Conservation (phyloP, 495 filamentous ascomycete species). For the Penicillium taxi region DNA sequence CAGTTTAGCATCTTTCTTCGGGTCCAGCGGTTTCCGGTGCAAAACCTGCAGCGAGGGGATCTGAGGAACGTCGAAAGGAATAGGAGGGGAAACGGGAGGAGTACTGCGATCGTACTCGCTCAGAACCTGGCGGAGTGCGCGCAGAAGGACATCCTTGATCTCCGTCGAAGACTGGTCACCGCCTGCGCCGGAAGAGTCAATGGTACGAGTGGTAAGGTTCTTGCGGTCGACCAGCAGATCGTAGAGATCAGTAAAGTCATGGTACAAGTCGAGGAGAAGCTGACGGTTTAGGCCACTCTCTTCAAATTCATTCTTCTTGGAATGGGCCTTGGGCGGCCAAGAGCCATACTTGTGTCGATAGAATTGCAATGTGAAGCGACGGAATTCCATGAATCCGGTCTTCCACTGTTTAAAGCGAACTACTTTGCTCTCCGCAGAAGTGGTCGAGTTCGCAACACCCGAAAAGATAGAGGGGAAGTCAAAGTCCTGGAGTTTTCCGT, state of each 20-base stretch:
- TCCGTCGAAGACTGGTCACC: constrained; percentile 24
- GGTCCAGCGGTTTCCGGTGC: constrained; percentile 51
- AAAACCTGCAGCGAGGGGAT: constrained; percentile 60
- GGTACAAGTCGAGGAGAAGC: constrained; percentile 73
- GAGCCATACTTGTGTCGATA: constrained; percentile 80
- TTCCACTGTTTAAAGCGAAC: constrained; percentile 83
- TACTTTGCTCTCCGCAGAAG: constrained; percentile 60
- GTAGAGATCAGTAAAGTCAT: constrained; percentile 79
- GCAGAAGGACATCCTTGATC: constrained; percentile 34
- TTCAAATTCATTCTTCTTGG: constrained; percentile 86
- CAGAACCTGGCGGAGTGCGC: constrained; percentile 64
- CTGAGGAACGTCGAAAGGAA: constrained; percentile 84
- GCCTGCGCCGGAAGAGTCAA: constrained; percentile 29
- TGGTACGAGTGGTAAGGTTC: constrained; percentile 45
- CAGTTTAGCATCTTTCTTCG: constrained; percentile 62
- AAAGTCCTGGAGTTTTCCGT: constrained; percentile 66
- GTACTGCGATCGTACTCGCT: constrained; percentile 80
- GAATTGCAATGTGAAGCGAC: constrained; percentile 64
- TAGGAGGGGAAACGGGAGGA: constrained; percentile 80
- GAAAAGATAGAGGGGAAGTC: constrained; percentile 87
- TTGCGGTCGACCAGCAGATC: constrained; percentile 77
- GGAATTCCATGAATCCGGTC: constrained; percentile 60
- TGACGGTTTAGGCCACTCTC: constrained; percentile 78
- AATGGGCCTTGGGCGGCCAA: constrained; percentile 88
- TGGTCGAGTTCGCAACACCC: constrained; percentile 76